phyloP scores from a whole-genome alignment of 805 yeast species.

The Wickerhamia fluorescens region DNA sequence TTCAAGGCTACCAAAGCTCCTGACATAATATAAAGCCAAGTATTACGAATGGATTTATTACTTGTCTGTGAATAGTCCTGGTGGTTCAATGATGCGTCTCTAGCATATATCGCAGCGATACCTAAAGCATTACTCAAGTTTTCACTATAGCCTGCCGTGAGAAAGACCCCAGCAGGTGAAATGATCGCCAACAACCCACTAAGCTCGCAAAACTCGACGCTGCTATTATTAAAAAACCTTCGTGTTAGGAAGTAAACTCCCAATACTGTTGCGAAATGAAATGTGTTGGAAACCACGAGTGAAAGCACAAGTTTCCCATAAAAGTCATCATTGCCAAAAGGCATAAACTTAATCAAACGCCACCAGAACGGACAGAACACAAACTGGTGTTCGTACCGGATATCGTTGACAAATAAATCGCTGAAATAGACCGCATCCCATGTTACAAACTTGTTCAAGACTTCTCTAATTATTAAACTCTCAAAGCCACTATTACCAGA shows the following conservation, averaged over 20 bases:
- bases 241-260: slow-evolving; percentile 45
- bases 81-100: slow-evolving; percentile 31
- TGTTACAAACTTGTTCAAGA: slow-evolving; percentile 49
- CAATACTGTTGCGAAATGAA: slow-evolving; percentile 45
- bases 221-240: slow-evolving; percentile 9
- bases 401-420: slow-evolving; percentile 44
- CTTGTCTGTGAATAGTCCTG: slow-evolving; percentile 10
- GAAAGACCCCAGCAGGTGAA: slow-evolving; percentile 79
- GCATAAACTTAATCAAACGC: slow-evolving; percentile 31
- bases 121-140: slow-evolving; percentile 57
- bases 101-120: slow-evolving; percentile 46
- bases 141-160: slow-evolving; percentile 72
- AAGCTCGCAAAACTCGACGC: background rate
- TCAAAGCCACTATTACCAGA: slow-evolving; percentile 6
- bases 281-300: slow-evolving; percentile 41
- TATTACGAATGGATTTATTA: slow-evolving; percentile 14
- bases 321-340: slow-evolving; percentile 21
- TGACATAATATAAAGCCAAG: slow-evolving; percentile 32
- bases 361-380: slow-evolving; percentile 84
- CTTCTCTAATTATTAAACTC: slow-evolving; percentile 2
- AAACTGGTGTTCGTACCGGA: slow-evolving; percentile 78
- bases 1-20: slow-evolving; percentile 52
- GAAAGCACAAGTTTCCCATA: slow-evolving; percentile 43
- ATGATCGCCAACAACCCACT: slow-evolving; percentile 31
- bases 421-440: slow-evolving; percentile 87